Evolutionary conservation across 306 rosid genomes (phyloP), one percentile per base, ranked within the genome.

Genomic region (Albizia julibrissin): DNA sequence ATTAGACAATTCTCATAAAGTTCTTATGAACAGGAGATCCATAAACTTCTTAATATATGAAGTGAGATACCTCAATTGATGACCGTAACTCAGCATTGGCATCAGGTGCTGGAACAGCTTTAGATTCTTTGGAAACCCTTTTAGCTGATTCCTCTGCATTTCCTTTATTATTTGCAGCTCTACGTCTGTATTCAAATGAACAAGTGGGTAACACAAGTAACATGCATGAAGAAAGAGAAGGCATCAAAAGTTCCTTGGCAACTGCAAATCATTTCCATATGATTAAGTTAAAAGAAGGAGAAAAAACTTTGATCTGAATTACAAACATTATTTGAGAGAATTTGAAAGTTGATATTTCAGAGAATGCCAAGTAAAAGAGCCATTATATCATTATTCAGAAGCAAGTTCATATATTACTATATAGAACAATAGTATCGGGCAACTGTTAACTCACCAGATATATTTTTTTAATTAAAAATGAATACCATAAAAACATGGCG

Each of bases 41-140:
- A 80, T 62, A 64, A 82, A 74, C 77, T 22, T 74, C 77, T 19
- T 74, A 14, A 18, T 49, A 64, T 69, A 76, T 47, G 54, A 50
- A 77, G 59, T 22, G 54, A 50, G 21, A 40, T 87, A 94, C 97
- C 93, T 83, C 84, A 62, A 80, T 80, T 39, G 94, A 81, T 77
- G 89, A 85, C 88, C 76, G 93, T 85, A 87, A 59, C 80, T 86
- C 89, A 56, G 89, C 91, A 89, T 90, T 87, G 26, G 89, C 89
- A 83, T 84, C 88, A 67, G 89, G 86, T 54, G 87, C 92, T 61
- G 97, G 91, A 68, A 83, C 86, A 61, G 84, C 94, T 82, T 73
- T 89, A 58, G 92, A 85, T 29, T 85, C 94, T 86, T 75, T 84
- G 15, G 81, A 52, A 76, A 61, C 83, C 78, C 71, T 91, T 72